phyloP scores from a whole-genome alignment of 345 rosid genomes.

The Eucalyptus virginea region DNA sequence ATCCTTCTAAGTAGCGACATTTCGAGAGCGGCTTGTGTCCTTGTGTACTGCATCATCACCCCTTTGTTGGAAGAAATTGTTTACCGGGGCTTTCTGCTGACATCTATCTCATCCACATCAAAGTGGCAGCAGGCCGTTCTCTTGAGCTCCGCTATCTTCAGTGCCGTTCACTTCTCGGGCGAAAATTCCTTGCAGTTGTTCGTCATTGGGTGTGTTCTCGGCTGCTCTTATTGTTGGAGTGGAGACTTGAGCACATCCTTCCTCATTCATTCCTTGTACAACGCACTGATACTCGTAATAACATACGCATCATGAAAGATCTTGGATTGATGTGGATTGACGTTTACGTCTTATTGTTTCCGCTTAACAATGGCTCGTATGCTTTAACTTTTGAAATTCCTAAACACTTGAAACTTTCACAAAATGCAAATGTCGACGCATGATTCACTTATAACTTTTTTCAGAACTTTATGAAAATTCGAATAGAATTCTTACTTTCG shows the following conservation, averaged over 20 bases:
- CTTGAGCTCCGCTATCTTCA: slow-evolving; percentile 56
- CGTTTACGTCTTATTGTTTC: neutral
- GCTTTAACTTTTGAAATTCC: neutral
- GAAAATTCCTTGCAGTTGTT: slow-evolving; percentile 55
- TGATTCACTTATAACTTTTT: neutral
- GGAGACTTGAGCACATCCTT: slow-evolving; percentile 57
- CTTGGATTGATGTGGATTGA: too few species aligned
- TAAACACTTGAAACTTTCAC: neutral
- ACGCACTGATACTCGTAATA: slow-evolving; percentile 46
- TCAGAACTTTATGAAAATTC: neutral
- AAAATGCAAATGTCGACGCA: neutral
- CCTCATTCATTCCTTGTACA: slow-evolving; percentile 60
- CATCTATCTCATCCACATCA: slow-evolving; percentile 41
- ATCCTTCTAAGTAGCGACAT: slow-evolving; percentile 40
- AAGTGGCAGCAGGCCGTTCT: slow-evolving; percentile 50
- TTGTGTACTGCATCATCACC: slow-evolving; percentile 50
- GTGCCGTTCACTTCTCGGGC: slow-evolving; percentile 69
- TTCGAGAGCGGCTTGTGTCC: slow-evolving; percentile 36
- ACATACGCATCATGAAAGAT: slow-evolving; percentile 9
- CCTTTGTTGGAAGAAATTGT: slow-evolving; percentile 69
- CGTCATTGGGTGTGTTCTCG: slow-evolving; percentile 56
- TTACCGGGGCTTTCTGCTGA: slow-evolving; percentile 73
- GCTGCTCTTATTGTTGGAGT: slow-evolving; percentile 69
- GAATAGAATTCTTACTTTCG: neutral
- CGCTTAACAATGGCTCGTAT: neutral